phyloP scores from a whole-genome alignment of 352 stramenopile species.

The Lagenidium giganteum region DNA sequence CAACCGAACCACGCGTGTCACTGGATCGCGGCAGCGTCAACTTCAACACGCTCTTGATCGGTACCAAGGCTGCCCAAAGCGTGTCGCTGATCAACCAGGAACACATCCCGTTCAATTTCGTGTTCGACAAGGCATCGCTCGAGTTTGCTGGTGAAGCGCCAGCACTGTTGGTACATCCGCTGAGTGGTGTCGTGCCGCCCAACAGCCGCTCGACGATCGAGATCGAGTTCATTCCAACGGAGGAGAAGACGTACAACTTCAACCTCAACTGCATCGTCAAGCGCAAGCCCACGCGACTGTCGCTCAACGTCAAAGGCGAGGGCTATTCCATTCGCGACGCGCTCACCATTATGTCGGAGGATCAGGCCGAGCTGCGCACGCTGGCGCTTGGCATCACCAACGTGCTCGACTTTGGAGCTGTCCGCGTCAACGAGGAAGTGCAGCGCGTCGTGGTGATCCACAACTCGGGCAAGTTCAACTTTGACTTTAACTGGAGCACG shows the following conservation, averaged over 20 bases:
- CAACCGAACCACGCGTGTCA: slow-evolving; percentile 85
- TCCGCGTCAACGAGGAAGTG: slow-evolving; percentile 81
- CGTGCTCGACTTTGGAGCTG: slow-evolving; percentile 82
- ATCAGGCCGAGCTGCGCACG: slow-evolving; percentile 32
- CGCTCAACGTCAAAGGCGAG: slow-evolving; percentile 94
- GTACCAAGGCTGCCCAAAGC: slow-evolving; percentile 79
- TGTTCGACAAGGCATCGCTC: slow-evolving; percentile 89
- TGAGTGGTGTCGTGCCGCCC: slow-evolving; percentile 87
- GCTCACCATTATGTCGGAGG: slow-evolving; percentile 35
- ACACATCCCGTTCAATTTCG: slow-evolving; percentile 91
- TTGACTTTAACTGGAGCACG: slow-evolving; percentile 88
- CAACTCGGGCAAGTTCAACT: slow-evolving; percentile 94
- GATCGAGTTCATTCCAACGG: slow-evolving; percentile 87
- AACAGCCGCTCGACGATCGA: slow-evolving; percentile 79
- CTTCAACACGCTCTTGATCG: slow-evolving; percentile 91
- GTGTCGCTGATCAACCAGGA: slow-evolving; percentile 91
- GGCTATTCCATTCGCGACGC: slow-evolving; percentile 90
- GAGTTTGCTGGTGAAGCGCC: slow-evolving; percentile 75
- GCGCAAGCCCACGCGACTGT: slow-evolving; percentile 88
- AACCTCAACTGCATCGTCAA: slow-evolving; percentile 91
- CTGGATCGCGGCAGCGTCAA: slow-evolving; percentile 89
- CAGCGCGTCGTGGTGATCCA: slow-evolving; percentile 71
- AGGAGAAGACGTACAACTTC: slow-evolving; percentile 92
- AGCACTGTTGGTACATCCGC: slow-evolving; percentile 77
- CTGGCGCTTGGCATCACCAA: slow-evolving; percentile 26